phyloP scores from a whole-genome alignment of 768 basidiomycete species.

The Hygrocybe punicea region DNA sequence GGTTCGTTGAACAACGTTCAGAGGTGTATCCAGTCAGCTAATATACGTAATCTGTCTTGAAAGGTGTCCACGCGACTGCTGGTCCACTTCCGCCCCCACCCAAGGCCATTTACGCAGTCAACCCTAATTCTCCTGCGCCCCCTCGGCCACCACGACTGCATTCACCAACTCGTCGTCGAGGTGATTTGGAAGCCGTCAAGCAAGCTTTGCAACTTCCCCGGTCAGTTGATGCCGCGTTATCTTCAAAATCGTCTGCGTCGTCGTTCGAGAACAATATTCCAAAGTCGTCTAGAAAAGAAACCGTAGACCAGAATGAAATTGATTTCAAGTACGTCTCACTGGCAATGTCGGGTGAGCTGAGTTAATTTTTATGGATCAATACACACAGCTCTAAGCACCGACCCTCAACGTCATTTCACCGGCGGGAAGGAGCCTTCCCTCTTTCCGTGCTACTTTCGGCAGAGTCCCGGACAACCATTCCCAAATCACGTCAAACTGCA shows the following conservation, averaged over 20 bases:
- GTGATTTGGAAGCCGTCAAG: constrained; percentile 56
- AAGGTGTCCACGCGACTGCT: neutral
- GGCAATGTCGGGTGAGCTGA: neutral
- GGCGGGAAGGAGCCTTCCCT: constrained; percentile 67
- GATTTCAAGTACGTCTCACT: neutral
- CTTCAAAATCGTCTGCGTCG: constrained; percentile 24
- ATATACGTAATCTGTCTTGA: too few relatives aligned
- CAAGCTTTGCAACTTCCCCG: constrained; percentile 58
- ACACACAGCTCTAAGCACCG: neutral
- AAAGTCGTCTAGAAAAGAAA: neutral
- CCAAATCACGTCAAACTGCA: constrained; percentile 22
- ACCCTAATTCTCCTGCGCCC: constrained; percentile 45
- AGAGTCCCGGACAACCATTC: neutral
- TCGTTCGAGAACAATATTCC: neutral
- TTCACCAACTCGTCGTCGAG: constrained; percentile 49
- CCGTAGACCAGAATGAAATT: neutral
- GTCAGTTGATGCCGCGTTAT: constrained; percentile 41
- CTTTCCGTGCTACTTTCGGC: constrained; percentile 37
- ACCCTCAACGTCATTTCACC: constrained; percentile 30
- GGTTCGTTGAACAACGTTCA: constrained; percentile 33
- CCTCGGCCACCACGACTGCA: constrained; percentile 63
- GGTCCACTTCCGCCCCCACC: constrained; percentile 64
- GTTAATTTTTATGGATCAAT: neutral
- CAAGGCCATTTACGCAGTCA: constrained; percentile 49
- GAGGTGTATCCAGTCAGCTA: neutral